A percentile compares a stretch with the other conserved stretches of the same genome.
These are phyloP conservation scores for Hypoxylon sp. DNA, from an alignment of 2,329 filamentous ascomycete species.

Conservation along the genomic window DNA sequence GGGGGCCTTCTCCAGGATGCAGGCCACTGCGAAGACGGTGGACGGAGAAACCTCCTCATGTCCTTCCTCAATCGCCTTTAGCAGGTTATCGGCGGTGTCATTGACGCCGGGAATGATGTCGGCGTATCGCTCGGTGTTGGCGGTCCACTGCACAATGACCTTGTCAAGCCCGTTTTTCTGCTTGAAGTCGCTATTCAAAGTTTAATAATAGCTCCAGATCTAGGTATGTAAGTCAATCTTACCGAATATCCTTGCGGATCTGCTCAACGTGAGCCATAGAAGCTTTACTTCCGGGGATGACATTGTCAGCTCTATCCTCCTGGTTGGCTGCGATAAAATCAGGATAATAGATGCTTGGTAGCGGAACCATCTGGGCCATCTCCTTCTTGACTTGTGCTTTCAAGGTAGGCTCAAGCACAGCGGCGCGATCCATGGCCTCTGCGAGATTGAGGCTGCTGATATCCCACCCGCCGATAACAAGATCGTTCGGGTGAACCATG, in stretches of 20 bases:
- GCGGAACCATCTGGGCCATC: slow-evolving; percentile 88
- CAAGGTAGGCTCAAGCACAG: slow-evolving; percentile 94
- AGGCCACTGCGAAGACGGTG: slow-evolving; percentile 95
- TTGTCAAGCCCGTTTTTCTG: slow-evolving; percentile 86
- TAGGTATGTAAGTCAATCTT: slow-evolving; percentile 49
- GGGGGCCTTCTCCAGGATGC: slow-evolving; percentile 87
- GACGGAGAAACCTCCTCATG: slow-evolving; percentile 95
- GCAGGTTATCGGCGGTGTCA: slow-evolving; percentile 94
- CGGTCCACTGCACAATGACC: slow-evolving; percentile 97
- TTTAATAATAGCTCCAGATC: slow-evolving; percentile 31
- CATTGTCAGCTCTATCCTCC: slow-evolving; percentile 94
- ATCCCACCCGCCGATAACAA: slow-evolving; percentile 97
- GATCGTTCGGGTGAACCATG: slow-evolving; percentile 97
- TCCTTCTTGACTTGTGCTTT: slow-evolving; percentile 93
- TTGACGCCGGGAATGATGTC: slow-evolving; percentile 91
- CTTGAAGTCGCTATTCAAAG: slow-evolving; percentile 82
- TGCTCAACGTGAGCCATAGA: slow-evolving; percentile 90
- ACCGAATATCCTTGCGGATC: slow-evolving; percentile 92
- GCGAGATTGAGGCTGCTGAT: slow-evolving; percentile 93
- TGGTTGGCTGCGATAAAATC: slow-evolving; percentile 99
- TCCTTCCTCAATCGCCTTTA: slow-evolving; percentile 87
- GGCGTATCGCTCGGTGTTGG: slow-evolving; percentile 97
- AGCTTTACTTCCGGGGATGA: slow-evolving; percentile 86
- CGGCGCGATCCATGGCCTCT: slow-evolving; percentile 93
- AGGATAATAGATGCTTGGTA: slow-evolving; percentile 97